Percentiles rank a stretch among this genome's conserved stretches.
Conservation (phyloP, 1,139 yeast genomes). For the Yamadazyma blattariae region DNA sequence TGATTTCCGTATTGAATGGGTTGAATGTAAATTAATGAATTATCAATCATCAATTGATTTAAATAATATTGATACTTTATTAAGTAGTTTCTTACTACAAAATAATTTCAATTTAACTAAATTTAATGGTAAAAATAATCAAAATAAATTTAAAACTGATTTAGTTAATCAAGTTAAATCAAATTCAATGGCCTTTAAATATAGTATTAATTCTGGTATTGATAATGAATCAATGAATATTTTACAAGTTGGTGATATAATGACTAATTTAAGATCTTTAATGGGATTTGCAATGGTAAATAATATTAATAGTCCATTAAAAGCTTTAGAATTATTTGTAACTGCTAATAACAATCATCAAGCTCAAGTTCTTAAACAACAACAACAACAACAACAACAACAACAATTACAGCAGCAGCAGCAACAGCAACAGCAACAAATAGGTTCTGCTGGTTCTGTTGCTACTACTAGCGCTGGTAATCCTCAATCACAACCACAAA, state of each 20-base stretch:
- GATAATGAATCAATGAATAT: constrained; percentile 54
- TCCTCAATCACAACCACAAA: constrained; percentile 4
- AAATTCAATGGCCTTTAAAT: constrained; percentile 23
- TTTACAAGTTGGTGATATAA: constrained; percentile 72
- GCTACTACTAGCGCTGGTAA: too few relatives aligned
- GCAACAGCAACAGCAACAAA: constrained; percentile 1
- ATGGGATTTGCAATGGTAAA: constrained; percentile 54
- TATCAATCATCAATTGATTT: constrained; percentile 27
- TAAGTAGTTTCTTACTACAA: constrained; percentile 15
- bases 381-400: constrained; percentile 12
- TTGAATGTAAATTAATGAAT: constrained; percentile 52
- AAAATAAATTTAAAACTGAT: constrained; percentile 22
- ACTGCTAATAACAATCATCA: constrained; percentile 26
- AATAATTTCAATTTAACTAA: constrained; percentile 13
- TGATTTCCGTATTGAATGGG: constrained; percentile 65
- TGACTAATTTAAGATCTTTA: constrained; percentile 64
- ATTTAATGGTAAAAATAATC: constrained; percentile 16
- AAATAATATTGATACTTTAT: constrained; percentile 3
- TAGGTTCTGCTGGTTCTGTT: too few relatives aligned
- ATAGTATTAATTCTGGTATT: constrained; percentile 45
- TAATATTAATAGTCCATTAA: constrained; percentile 51
- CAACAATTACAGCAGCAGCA: constrained; percentile 9
- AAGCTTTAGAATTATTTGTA: constrained; percentile 54
- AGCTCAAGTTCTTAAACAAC: constrained; percentile 12
- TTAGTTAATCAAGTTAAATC: constrained; percentile 22